phyloP scores from a whole-genome alignment of 805 yeast genomes.

The Zygosaccharomyces lentus region DNA sequence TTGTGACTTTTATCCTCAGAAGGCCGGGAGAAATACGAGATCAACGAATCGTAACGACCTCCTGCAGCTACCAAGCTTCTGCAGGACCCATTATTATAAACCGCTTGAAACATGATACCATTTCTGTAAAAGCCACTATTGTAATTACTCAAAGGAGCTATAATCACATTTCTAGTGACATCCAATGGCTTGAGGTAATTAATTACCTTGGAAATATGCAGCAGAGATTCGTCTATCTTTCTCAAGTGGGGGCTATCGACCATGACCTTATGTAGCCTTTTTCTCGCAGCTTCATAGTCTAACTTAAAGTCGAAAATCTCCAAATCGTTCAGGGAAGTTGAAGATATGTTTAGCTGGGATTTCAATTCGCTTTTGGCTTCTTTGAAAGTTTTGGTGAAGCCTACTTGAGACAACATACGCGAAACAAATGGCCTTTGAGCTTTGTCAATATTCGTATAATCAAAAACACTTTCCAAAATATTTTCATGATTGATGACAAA shows the following conservation, averaged over 20 bases:
- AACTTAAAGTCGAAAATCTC: constrained; percentile 73
- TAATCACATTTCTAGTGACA: constrained; percentile 49
- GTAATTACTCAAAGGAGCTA: constrained; percentile 82
- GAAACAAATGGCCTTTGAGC: constrained; percentile 69
- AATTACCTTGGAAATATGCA: constrained; percentile 57
- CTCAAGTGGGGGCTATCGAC: constrained; percentile 62
- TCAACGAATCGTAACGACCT: constrained; percentile 82
- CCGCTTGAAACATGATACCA: constrained; percentile 86
- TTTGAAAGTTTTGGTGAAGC: constrained; percentile 59
- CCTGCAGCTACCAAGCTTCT: constrained; percentile 74
- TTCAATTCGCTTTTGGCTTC: constrained; percentile 54
- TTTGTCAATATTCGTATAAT: constrained; percentile 74
- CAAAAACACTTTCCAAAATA: constrained; percentile 67
- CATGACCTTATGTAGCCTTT: constrained; percentile 64
- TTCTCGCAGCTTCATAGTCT: constrained; percentile 60
- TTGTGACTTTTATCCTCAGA: constrained; percentile 34
- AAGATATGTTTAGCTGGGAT: constrained; percentile 67
- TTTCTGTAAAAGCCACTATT: constrained; percentile 72
- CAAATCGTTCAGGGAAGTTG: constrained; percentile 77
- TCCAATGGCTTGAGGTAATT: constrained; percentile 54
- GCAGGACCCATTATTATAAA: constrained; percentile 54
- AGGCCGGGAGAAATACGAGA: constrained; percentile 61
- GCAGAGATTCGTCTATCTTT: constrained; percentile 58
- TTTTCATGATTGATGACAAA: constrained; percentile 78
- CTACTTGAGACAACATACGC: constrained; percentile 69